Percentiles rank a stretch among this genome's conserved stretches.
Conservation (phyloP, 2,329 filamentous ascomycete species). For the Lachnellula occidentalis region DNA sequence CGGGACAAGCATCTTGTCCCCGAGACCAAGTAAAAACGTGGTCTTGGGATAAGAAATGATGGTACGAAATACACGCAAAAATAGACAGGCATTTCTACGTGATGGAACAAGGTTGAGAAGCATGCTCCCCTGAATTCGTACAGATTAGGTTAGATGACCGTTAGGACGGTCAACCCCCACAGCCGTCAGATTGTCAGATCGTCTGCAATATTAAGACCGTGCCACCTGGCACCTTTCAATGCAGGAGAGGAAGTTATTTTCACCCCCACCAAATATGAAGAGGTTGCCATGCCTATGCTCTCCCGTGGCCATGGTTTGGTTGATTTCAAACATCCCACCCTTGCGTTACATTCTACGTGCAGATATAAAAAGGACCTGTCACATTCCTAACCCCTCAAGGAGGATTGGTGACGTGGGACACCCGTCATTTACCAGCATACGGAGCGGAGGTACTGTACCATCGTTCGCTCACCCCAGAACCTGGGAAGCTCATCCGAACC, state of each 20-base stretch:
- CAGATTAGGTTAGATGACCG: background rate
- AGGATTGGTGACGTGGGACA: background rate
- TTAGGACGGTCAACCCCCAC: background rate
- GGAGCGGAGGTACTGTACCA: background rate
- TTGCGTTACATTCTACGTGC: constrained; percentile 1
- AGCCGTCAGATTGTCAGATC: background rate
- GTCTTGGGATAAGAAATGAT: background rate
- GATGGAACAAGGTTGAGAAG: background rate
- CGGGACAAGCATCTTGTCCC: background rate
- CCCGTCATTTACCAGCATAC: background rate
- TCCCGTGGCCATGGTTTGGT: background rate
- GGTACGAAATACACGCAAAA: background rate
- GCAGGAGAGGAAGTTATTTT: background rate
- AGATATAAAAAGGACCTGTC: constrained; percentile 3
- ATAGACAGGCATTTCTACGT: background rate
- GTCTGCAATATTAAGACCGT: background rate
- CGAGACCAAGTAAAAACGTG: too few species aligned
- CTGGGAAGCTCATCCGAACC: background rate
- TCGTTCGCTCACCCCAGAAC: background rate
- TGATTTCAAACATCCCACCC: background rate
- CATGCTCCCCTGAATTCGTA: background rate
- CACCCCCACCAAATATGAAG: background rate
- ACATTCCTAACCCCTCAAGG: background rate
- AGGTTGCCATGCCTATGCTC: background rate
- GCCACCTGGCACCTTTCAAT: background rate